Percentiles rank a stretch among this genome's conserved stretches.
Conservation (phyloP, 768 basidiomycete genomes). For the Leccinum rimulosum region DNA sequence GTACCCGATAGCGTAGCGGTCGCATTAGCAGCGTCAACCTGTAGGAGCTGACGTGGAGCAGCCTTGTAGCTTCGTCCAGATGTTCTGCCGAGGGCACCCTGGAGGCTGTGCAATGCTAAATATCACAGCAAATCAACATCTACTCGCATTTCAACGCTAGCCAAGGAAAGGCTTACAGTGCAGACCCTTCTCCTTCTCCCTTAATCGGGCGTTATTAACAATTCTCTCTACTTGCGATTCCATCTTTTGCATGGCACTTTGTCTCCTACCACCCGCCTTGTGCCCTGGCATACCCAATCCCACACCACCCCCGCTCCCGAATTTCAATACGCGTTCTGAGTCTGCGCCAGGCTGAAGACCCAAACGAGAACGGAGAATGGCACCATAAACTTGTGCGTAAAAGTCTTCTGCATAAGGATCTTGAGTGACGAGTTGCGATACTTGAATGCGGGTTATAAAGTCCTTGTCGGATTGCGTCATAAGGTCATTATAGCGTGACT, state of each 20-base stretch:
- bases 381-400: slow-evolving; percentile 94
- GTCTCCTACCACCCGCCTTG: slow-evolving; percentile 65
- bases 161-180: slow-evolving; percentile 40
- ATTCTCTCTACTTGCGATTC: slow-evolving; percentile 95
- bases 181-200: slow-evolving; percentile 81
- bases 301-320: slow-evolving; percentile 84
- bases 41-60: slow-evolving; percentile 93
- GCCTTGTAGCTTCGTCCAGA: slow-evolving; percentile 92
- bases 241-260: slow-evolving; percentile 89
- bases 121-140: slow-evolving; percentile 8
- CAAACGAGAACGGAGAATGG: slow-evolving; percentile 76
- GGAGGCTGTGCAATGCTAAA: slow-evolving; percentile 68
- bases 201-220: slow-evolving; percentile 83
- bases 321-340: slow-evolving; percentile 74
- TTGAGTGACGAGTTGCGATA: slow-evolving; percentile 94
- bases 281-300: slow-evolving; percentile 51
- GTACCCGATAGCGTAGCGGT: slow-evolving; percentile 38
- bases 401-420: slow-evolving; percentile 99
- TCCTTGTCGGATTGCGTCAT: slow-evolving; percentile 99
- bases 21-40: slow-evolving; percentile 63
- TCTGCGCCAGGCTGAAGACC: slow-evolving; percentile 63
- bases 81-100: slow-evolving; percentile 94
- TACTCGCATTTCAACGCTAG: background rate
- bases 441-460: slow-evolving; percentile 98
- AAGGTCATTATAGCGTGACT: slow-evolving; percentile 91